A percentile compares a stretch with the other conserved stretches of the same genome.
These are phyloP conservation scores for Silene coronaria DNA, from an alignment of 179 eudicot genomes.

Conservation along the genomic window DNA sequence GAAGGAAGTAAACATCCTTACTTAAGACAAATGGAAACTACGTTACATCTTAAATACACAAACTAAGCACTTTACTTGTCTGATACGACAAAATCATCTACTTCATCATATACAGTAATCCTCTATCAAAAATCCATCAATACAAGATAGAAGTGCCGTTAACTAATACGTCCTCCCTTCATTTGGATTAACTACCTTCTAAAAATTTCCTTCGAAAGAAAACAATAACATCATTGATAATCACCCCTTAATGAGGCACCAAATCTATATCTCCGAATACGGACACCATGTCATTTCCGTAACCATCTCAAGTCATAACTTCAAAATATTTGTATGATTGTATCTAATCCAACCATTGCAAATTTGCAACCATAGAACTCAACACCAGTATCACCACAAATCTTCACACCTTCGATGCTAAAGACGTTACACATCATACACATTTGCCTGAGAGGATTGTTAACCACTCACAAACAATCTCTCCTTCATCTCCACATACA, in stretches of 20 bases:
- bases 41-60: neutral
- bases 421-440: neutral
- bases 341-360: neutral
- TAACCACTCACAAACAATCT: neutral
- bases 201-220: neutral
- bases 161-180: neutral
- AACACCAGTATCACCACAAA: neutral
- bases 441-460: neutral
- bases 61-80: neutral
- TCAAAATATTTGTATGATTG: too few species aligned
- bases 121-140: neutral
- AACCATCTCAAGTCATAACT: neutral
- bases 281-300: neutral
- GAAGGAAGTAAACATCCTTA: conserved; percentile 8
- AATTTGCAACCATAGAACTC: neutral
- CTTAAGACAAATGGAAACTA: neutral
- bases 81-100: neutral
- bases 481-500: neutral
- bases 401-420: neutral
- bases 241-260: neutral
- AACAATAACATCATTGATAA: neutral
- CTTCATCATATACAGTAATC: neutral
- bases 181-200: neutral
- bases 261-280: neutral
- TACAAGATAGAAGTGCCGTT: neutral